Conservation (phyloP, 306 rosid genomes). For the Malus domestica region ASM211411v1 NC_041797.1:28220501-28221000, state of each 20-base stretch:
- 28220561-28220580: constrained; percentile 72
- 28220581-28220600: constrained; percentile 72
- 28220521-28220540: constrained; percentile 58
- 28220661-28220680: constrained; percentile 15
- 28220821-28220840: background rate
- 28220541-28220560: constrained; percentile 83
- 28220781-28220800: background rate
- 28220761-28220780: constrained; percentile 6
- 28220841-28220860: background rate
- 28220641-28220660: background rate
- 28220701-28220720: constrained; percentile 1
- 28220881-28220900: background rate
- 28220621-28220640: background rate
- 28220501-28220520: constrained; percentile 54
- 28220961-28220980: background rate
- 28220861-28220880: background rate
- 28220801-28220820: background rate
- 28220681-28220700: constrained; percentile 20
- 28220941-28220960: background rate
- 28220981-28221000: background rate
- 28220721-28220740: background rate
- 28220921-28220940: background rate
- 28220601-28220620: constrained; percentile 65
- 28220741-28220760: constrained; percentile 11
- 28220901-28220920: no score